Base-by-base conservation (phyloP, 805 yeast genomes). In the Saccharomycopsis fibuligera region DNA sequence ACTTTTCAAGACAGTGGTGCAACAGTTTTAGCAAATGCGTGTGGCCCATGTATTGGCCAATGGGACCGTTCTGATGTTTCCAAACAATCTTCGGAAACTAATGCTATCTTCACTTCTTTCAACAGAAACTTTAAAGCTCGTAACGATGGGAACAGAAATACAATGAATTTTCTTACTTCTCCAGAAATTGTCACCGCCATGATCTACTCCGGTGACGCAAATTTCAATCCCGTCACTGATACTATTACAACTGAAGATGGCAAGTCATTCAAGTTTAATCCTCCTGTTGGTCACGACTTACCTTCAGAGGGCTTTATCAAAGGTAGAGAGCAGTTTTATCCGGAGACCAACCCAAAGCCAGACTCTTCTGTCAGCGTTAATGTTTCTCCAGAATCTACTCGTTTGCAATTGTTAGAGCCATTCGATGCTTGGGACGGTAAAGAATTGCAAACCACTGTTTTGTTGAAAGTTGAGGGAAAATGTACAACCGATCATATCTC, bases 41-140 rank as follows among this genome's bases (percentile, higher is more conserved):
- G 98, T 77, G 98, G 98, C 64, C 98, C 98, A 65, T 90, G 98
- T 79, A 90, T 90, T 65, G 98, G 98, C 64, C 97, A 91, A 76
- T 91, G 98, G 98, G 96, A 90, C 69, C 85, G 98, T 72, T 85
- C 76, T 63, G 90, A 86, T 67, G 80, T 87, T 68, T 81, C 86
- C 75, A 88, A 86, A 77, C 93, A 17, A 74, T 75, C 83, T 5
- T 72, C 73, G 46, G 88, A 82, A 56, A 74, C 74, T 60, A 90
- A 89, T 68, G 86, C 98, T 47, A 93, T 91, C 58, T 90, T 91
- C 69, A 89, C 98, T 4, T 90, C 97, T 10, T 91, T 90, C 78
- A 91, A 91, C 80, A 85, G 99, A 77, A 91, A 91, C 70, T 91
- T 91, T 78, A 83, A 93, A 68, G 87, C 97, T 33, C 86, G 99